Evolutionary conservation across 2,329 filamentous ascomycete genomes (phyloP).

Genomic region (Trichoderma citrinoviride): DNA sequence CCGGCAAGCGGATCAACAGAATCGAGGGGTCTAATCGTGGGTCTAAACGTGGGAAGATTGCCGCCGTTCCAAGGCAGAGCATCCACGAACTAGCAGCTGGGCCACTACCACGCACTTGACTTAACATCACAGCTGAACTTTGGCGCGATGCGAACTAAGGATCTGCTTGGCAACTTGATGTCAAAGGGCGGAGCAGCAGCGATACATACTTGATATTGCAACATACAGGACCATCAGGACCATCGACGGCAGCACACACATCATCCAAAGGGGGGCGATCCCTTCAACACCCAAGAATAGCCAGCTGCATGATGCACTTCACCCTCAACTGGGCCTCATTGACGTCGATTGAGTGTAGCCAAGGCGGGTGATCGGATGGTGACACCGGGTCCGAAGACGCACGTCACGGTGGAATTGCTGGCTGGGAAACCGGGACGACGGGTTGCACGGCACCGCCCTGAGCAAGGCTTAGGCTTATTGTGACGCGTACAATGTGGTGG

Average conservation of each 20-base stretch:
- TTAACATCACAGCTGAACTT: not conserved
- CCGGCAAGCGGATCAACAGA: not conserved
- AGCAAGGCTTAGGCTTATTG: not conserved
- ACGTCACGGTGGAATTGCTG: not conserved
- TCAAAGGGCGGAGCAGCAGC: not conserved
- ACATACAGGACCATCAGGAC: too few relatives aligned
- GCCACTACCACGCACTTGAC: not conserved
- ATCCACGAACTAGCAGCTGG: not conserved
- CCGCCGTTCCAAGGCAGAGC: not conserved
- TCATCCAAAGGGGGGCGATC: not conserved
- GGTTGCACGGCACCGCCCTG: slow-evolving; percentile 2
- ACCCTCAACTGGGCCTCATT: not conserved
- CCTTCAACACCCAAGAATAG: not conserved
- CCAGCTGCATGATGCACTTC: not conserved
- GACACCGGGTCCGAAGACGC: not conserved
- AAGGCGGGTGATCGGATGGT: slow-evolving; percentile 13
- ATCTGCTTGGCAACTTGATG: not conserved
- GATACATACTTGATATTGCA: not conserved
- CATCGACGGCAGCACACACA: not conserved
- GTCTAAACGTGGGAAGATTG: not conserved
- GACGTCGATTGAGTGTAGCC: slow-evolving; percentile 8
- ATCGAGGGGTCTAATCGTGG: not conserved
- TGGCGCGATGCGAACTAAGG: not conserved
- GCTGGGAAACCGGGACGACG: not conserved
- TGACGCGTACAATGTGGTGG: slow-evolving; percentile 13